These are phyloP conservation scores for Boletus vinaceobasis DNA, from an alignment of 768 basidiomycete species.

Conservation along the genomic window DNA sequence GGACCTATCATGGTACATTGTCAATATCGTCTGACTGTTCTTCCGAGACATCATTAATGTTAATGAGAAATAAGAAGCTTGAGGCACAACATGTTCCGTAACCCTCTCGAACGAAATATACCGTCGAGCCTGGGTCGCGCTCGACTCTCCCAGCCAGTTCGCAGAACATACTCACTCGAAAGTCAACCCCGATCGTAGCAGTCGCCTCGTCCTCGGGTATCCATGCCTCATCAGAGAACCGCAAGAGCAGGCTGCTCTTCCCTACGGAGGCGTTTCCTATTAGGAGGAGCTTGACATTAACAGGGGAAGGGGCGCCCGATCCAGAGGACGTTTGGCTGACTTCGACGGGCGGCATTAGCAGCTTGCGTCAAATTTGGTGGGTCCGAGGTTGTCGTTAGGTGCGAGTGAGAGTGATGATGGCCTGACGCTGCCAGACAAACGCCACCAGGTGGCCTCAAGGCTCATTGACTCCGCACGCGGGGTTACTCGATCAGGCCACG, in stretches of 20 bases:
- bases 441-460: conserved; percentile 13
- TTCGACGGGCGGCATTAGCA: conserved; percentile 19
- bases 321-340: conserved; percentile 23
- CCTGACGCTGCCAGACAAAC: not conserved
- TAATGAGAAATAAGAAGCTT: not conserved
- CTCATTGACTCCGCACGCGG: conserved; percentile 13
- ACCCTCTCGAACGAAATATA: not conserved
- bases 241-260: conserved; percentile 83
- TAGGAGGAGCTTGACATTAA: conserved; percentile 80
- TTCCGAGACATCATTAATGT: not conserved
- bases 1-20: conserved; percentile 49
- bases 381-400: not conserved
- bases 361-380: not conserved
- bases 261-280: conserved; percentile 92
- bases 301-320: conserved; percentile 28
- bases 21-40: not conserved
- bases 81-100: not conserved
- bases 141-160: not conserved
- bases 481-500: conserved; percentile 19
- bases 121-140: not conserved
- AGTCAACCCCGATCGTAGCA: conserved; percentile 83
- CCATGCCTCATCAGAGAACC: conserved; percentile 98
- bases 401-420: not conserved
- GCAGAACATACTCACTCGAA: conserved; percentile 54
- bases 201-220: conserved; percentile 86